Percentiles rank a stretch among this genome's conserved stretches.
phyloP scores from a whole-genome alignment of 2,329 filamentous ascomycete genomes.

The Talaromyces sp. region DNA sequence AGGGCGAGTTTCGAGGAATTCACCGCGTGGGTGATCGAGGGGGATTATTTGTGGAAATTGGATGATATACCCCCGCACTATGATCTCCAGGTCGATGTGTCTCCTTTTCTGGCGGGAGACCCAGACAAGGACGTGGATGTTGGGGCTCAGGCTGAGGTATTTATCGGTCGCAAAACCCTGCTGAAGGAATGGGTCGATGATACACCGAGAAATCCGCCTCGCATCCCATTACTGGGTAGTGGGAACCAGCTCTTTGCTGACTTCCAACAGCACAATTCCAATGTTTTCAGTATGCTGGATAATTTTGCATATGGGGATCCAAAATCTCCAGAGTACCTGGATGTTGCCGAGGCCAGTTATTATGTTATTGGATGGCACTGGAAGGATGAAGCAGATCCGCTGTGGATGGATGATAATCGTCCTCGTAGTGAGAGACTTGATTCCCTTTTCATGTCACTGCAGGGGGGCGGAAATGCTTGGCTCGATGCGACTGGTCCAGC shows the following conservation, averaged over 20 bases:
- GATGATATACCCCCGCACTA: neutral
- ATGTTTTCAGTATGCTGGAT: constrained; percentile 41
- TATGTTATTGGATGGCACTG: constrained; percentile 41
- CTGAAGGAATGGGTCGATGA: neutral
- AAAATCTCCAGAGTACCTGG: constrained; percentile 4
- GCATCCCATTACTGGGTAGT: constrained; percentile 12
- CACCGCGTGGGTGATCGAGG: neutral
- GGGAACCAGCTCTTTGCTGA: constrained; percentile 40
- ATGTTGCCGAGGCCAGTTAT: constrained; percentile 30
- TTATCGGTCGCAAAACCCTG: neutral
- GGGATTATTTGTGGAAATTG: neutral
- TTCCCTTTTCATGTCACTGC: neutral
- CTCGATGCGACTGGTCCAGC: neutral
- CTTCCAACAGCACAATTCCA: constrained; percentile 37
- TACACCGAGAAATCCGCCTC: neutral
- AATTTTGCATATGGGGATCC: constrained; percentile 29
- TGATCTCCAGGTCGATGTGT: neutral
- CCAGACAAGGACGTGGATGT: neutral
- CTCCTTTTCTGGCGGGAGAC: neutral
- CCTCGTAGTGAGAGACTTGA: neutral
- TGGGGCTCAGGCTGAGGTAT: neutral
- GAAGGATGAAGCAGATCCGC: neutral
- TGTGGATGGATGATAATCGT: neutral
- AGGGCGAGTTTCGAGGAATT: neutral
- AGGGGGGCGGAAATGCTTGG: neutral